phyloP scores from a whole-genome alignment of 2,329 filamentous ascomycete species.

The Microdochium bolleyi region DNA sequence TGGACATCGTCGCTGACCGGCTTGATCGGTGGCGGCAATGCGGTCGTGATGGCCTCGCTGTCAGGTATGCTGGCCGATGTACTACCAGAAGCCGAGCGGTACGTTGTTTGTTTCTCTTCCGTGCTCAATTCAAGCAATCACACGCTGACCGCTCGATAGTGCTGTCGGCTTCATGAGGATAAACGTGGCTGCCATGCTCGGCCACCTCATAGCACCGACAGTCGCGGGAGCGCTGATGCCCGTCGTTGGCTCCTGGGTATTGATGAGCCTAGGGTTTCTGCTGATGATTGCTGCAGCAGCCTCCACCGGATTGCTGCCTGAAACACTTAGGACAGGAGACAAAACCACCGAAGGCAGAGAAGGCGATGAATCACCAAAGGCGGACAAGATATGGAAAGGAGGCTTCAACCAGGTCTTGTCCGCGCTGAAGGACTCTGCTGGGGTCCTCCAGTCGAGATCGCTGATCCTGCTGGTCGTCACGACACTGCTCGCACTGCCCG shows the following conservation, averaged over 20 bases:
- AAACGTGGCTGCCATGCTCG: constrained; percentile 42
- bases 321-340: background rate
- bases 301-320: constrained; percentile 3
- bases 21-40: constrained; percentile 26
- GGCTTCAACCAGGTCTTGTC: background rate
- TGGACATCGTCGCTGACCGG: constrained; percentile 22
- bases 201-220: constrained; percentile 19
- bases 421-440: constrained; percentile 2
- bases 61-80: constrained; percentile 28
- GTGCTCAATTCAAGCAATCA: too few species aligned
- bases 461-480: constrained; percentile 8
- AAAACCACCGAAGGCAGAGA: background rate
- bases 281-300: constrained; percentile 6
- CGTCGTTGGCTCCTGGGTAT: constrained; percentile 16
- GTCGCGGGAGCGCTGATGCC: constrained; percentile 18
- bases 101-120: constrained; percentile 1
- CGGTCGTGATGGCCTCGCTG: constrained; percentile 20
- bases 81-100: constrained; percentile 24
- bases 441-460: constrained; percentile 6
- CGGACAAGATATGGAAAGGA: background rate
- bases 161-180: constrained; percentile 37
- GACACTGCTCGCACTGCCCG: constrained; percentile 2
- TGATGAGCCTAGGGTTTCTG: constrained; percentile 9
- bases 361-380: too few species aligned
- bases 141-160: constrained; percentile 10